phyloP scores from a whole-genome alignment of 441 rosid genomes.

The Dalechampia spathulata region DNA sequence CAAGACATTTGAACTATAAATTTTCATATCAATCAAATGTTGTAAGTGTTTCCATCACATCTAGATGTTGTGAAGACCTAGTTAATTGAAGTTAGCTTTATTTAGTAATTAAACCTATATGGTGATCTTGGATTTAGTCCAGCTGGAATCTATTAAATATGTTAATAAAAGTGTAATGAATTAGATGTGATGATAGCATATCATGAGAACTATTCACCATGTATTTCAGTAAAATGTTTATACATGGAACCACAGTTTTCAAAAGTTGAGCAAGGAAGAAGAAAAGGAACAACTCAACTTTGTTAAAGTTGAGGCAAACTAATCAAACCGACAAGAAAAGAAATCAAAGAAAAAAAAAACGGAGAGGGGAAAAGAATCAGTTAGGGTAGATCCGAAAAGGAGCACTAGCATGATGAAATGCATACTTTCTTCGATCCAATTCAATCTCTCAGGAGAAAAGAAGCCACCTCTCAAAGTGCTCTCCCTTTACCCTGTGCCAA shows the following conservation, averaged over 20 bases:
- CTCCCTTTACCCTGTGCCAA: constrained; percentile 6
- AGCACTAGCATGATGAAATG: constrained; percentile 8
- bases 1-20: no score
- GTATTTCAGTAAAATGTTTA: constrained; percentile 5
- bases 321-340: neutral
- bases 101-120: no score
- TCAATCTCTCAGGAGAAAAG: constrained; percentile 21
- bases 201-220: neutral
- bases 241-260: constrained; percentile 8
- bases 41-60: no score
- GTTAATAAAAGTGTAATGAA: no score
- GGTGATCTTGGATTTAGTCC: no score
- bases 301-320: neutral
- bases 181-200: no score
- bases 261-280: neutral
- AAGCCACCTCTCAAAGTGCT: constrained; percentile 21
- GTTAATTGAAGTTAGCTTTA: no score
- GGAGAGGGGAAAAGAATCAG: constrained; percentile 5
- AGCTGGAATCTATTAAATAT: no score
- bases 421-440: constrained; percentile 19
- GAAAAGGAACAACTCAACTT: neutral
- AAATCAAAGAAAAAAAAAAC: neutral
- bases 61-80: no score
- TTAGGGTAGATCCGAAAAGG: constrained; percentile 15
- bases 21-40: no score